phyloP scores from a whole-genome alignment of 345 rosid genomes.

The Carallia pectinifolia region DNA sequence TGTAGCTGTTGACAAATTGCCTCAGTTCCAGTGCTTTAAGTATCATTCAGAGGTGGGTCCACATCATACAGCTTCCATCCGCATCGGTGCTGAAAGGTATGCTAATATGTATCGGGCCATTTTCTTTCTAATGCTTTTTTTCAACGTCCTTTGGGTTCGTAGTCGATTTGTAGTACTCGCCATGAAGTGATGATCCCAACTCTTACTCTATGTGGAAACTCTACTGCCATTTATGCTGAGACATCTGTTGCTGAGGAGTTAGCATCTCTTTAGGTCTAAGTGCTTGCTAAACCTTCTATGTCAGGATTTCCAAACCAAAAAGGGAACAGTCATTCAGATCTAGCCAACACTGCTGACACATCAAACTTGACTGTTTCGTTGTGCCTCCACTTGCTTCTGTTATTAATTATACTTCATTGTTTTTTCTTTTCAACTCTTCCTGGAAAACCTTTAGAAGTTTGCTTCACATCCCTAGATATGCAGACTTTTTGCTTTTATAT shows the following conservation, averaged over 20 bases:
- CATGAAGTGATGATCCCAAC: neutral
- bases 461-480: neutral
- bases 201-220: neutral
- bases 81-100: constrained; percentile 74
- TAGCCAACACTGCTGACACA: neutral
- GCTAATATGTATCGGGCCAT: neutral
- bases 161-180: neutral
- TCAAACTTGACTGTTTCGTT: neutral
- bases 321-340: neutral
- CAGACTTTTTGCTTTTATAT: neutral
- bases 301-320: neutral
- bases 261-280: neutral
- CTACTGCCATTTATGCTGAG: neutral
- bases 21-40: constrained; percentile 51
- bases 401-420: no score
- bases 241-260: neutral
- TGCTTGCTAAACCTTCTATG: neutral
- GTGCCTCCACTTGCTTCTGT: neutral
- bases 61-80: constrained; percentile 65
- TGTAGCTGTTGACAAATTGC: constrained; percentile 58
- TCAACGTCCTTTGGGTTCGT: neutral
- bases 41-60: constrained; percentile 52
- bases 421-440: neutral
- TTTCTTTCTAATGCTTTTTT: neutral
- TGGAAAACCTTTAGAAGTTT: neutral